Percentiles rank a stretch among this genome's conserved stretches.
phyloP scores from a whole-genome alignment of 768 basidiomycete species.

The Boletus rex-veris region DNA sequence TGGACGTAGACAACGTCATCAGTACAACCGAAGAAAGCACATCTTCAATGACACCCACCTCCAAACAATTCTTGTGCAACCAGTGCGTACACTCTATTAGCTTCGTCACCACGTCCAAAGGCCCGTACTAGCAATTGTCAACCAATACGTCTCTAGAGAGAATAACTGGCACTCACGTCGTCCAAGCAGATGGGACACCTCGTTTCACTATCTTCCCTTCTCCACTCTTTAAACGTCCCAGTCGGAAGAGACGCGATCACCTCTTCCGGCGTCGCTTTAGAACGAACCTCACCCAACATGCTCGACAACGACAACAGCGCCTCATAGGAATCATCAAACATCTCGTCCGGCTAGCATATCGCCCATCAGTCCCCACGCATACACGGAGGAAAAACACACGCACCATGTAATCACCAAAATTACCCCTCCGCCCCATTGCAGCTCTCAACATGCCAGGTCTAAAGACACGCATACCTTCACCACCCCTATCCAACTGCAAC shows the following conservation, averaged over 20 bases:
- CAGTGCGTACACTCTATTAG: conserved; percentile 73
- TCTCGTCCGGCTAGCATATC: conserved; percentile 58
- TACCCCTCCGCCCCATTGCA: conserved; percentile 22
- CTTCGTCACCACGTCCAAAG: conserved; percentile 60
- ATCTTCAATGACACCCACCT: conserved; percentile 41
- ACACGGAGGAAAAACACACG: conserved; percentile 19
- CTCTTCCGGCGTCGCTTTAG: conserved; percentile 58
- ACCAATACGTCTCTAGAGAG: not conserved
- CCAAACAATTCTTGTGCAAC: conserved; percentile 73
- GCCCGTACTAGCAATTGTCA: conserved; percentile 50
- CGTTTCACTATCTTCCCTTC: conserved; percentile 58
- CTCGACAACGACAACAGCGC: conserved; percentile 55
- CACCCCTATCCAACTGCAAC: conserved; percentile 26
- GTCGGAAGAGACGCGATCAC: conserved; percentile 59
- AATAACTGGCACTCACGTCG: conserved; percentile 52
- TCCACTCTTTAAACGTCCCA: conserved; percentile 67
- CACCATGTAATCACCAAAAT: conserved; percentile 51
- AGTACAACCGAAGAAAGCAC: not conserved
- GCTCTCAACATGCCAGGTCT: conserved; percentile 25
- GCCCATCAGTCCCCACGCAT: conserved; percentile 3
- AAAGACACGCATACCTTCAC: conserved; percentile 18
- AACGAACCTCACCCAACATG: conserved; percentile 64
- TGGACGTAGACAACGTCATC: conserved; percentile 25
- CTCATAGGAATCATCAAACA: conserved; percentile 77
- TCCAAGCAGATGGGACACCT: conserved; percentile 85